phyloP scores from a whole-genome alignment of 2,329 filamentous ascomycete genomes.

The Cordyceps fumosorosea region DNA sequence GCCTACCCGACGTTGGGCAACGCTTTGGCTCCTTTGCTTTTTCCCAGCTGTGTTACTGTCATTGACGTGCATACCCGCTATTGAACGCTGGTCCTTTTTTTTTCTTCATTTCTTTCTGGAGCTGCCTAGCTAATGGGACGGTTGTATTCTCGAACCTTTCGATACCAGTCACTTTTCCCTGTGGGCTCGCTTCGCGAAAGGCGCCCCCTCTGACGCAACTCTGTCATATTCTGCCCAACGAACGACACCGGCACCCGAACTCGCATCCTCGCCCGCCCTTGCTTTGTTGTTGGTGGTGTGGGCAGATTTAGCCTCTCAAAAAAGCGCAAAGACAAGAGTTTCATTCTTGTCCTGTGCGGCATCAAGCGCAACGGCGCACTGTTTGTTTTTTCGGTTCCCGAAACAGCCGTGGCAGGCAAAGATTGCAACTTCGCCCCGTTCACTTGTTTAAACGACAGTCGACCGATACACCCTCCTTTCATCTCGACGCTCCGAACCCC shows the following conservation, averaged over 20 bases:
- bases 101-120: background rate
- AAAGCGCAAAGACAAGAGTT: background rate
- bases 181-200: background rate
- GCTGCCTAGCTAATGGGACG: background rate
- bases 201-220: background rate
- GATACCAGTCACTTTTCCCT: background rate
- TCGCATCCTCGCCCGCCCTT: background rate
- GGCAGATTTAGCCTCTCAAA: background rate
- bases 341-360: background rate
- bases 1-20: background rate
- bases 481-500: background rate
- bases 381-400: background rate
- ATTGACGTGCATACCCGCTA: constrained; percentile 7
- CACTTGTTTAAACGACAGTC: background rate
- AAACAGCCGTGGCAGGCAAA: background rate
- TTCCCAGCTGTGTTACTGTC: background rate
- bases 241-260: background rate
- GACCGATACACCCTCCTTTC: background rate
- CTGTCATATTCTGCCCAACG: background rate
- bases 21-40: background rate
- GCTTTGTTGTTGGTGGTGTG: constrained; percentile 11
- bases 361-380: background rate
- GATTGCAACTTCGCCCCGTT: background rate
- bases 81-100: background rate
- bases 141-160: background rate